Evolutionary conservation across 1,284 basidiomycete species (phyloP).

Genomic region (Sutorius eximius): DNA sequence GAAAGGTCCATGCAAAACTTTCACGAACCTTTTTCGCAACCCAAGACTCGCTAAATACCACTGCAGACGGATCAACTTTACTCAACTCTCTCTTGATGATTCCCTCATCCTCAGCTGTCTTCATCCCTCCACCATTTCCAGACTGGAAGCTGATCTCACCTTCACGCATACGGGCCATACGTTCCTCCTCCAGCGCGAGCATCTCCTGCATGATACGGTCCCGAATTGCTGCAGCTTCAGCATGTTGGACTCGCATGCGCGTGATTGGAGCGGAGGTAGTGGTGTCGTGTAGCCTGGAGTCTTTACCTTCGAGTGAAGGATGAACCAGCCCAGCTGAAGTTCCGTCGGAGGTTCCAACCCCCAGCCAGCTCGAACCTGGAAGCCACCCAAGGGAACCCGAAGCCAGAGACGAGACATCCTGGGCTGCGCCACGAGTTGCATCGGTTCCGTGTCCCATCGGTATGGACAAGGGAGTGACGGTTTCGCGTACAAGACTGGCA

Average conservation of each 20-base stretch:
- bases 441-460: slow-evolving; percentile 34
- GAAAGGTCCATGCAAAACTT: neutral
- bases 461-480: slow-evolving; percentile 37
- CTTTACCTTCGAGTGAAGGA: slow-evolving; percentile 31
- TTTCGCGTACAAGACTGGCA: slow-evolving; percentile 69
- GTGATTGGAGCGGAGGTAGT: slow-evolving; percentile 35
- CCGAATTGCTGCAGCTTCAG: slow-evolving; percentile 87
- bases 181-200: slow-evolving; percentile 93
- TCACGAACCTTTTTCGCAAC: slow-evolving; percentile 79
- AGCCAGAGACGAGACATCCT: slow-evolving; percentile 27
- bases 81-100: slow-evolving; percentile 93
- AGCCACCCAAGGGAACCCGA: slow-evolving; percentile 56
- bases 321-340: slow-evolving; percentile 30
- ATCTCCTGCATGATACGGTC: slow-evolving; percentile 99
- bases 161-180: slow-evolving; percentile 91
- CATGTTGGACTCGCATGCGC: slow-evolving; percentile 68
- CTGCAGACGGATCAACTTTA: slow-evolving; percentile 94
- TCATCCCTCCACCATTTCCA: slow-evolving; percentile 42
- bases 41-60: slow-evolving; percentile 97
- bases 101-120: slow-evolving; percentile 84
- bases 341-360: slow-evolving; percentile 32
- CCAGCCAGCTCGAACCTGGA: slow-evolving; percentile 63
- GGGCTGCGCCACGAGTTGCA: slow-evolving; percentile 1
- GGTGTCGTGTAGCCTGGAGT: slow-evolving; percentile 25
- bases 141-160: slow-evolving; percentile 54